Conservation (phyloP, 352 stramenopile species). For the Globisporangium splendens region DNA sequence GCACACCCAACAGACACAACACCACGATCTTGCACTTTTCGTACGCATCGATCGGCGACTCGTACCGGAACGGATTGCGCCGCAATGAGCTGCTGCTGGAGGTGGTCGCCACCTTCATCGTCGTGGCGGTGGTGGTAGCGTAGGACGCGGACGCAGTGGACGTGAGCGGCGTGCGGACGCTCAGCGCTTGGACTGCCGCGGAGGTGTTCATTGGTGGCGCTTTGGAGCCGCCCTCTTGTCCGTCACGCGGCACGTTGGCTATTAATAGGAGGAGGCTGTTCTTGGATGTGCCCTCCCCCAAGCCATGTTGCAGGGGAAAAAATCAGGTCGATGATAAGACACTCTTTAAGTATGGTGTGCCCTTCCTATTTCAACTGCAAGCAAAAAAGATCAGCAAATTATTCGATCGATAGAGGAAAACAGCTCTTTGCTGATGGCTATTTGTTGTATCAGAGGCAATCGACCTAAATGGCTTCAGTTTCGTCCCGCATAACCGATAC, state of each 20-base stretch:
- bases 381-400: too few relatives aligned
- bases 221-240: neutral
- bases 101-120: conserved; percentile 14
- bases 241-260: too few relatives aligned
- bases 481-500: neutral
- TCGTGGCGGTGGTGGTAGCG: neutral
- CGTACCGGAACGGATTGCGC: conserved; percentile 62
- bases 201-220: neutral
- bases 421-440: too few relatives aligned
- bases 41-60: conserved; percentile 48
- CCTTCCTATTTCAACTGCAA: neutral
- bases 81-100: neutral
- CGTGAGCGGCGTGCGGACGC: neutral
- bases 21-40: conserved; percentile 54
- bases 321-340: too few relatives aligned
- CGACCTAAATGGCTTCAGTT: neutral
- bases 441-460: neutral
- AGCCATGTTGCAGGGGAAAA: too few relatives aligned
- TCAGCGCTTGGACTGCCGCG: too few relatives aligned
- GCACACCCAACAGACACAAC: conserved; percentile 51
- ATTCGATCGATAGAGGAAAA: too few relatives aligned
- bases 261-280: too few relatives aligned
- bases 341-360: too few relatives aligned
- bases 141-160: neutral
- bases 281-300: too few relatives aligned